Base-by-base conservation (phyloP, 257 asterid genomes). In the Paraleonurus japonicus region DNA sequence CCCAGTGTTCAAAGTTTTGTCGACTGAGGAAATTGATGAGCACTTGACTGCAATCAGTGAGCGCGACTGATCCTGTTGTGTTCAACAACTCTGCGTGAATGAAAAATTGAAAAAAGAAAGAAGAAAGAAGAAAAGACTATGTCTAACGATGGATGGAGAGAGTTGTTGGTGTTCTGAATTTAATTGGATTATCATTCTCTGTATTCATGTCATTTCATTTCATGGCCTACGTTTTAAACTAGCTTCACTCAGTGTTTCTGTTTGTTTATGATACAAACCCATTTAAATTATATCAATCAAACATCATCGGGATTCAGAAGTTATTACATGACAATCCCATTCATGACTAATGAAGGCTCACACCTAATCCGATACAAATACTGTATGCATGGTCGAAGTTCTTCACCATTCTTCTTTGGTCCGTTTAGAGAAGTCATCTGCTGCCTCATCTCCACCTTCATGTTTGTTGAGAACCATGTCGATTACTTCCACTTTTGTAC, bases 21-120 rank as follows among this genome's bases (percentile, higher is more conserved):
- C 96, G 3, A 94, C 98, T 0, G 98, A 94, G 70, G 97, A 89
- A 87, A 89, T 94, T 24, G 98, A 94, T 0, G 98, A 90, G 81
- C 98, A 94, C 80, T 81, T 94, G 66, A 91, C 98, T 32, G 95
- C 99, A 51, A 94, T 94, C 77, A 94, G 98, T 26, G 97, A 94
- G 84, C 97, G 98, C 4, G 98, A 94, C 83, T 94, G 77, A 86
- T 45, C 67, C 55, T 15, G 27, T 55, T 1, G 20, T 43, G 67
- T 54, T 77, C 37, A 15, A 59, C 4, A 27, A 7, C 53, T 19
- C n/a, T 24, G 32, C 22, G 47, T 75, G 27, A 11, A 17, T 13
- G 33, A 12, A 15, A 58, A 54, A 35, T 76, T 58, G 28, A 54
- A 47, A 24, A 8, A 47, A n/a, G n/a, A n/a, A n/a, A n/a, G n/a